Conservation (phyloP, 2,329 filamentous ascomycete species). For the Colletotrichum cereale region DNA sequence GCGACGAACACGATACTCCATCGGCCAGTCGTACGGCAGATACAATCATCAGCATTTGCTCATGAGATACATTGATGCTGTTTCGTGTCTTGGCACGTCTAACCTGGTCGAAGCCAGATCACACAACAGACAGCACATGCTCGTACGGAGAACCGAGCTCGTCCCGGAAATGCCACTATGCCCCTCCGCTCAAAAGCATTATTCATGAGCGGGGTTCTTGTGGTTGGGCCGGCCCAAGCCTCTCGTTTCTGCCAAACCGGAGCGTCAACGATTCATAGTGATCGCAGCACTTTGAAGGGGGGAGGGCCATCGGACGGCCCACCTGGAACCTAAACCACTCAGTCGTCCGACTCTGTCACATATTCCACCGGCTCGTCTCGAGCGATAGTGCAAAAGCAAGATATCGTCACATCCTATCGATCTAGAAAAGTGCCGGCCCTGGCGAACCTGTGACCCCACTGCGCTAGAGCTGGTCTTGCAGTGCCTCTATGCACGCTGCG, state of each 20-base stretch:
- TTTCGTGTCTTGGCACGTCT: conserved; percentile 11
- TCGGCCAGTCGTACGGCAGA: background rate
- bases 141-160: conserved; percentile 12
- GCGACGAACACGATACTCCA: background rate
- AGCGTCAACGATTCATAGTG: background rate
- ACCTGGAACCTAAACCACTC: conserved; percentile 15
- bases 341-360: conserved; percentile 34
- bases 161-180: background rate
- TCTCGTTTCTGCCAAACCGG: background rate
- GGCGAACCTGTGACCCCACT: conserved; percentile 33
- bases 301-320: conserved; percentile 11
- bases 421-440: conserved; percentile 39
- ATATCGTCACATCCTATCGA: conserved; percentile 42
- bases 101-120: background rate
- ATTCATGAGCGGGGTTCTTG: background rate
- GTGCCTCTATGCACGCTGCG: conserved; percentile 33
- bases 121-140: conserved; percentile 23
- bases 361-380: conserved; percentile 36
- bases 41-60: background rate
- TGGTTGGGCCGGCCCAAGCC: conserved; percentile 6
- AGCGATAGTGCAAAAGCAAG: conserved; percentile 39
- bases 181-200: background rate
- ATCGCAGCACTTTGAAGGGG: background rate
- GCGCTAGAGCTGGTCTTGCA: conserved; percentile 33
- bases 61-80: background rate